Evolutionary conservation across 2,329 filamentous ascomycete genomes (phyloP), one percentile per base, ranked within the genome.

Genomic region (Penicillium oxalicum): DNA sequence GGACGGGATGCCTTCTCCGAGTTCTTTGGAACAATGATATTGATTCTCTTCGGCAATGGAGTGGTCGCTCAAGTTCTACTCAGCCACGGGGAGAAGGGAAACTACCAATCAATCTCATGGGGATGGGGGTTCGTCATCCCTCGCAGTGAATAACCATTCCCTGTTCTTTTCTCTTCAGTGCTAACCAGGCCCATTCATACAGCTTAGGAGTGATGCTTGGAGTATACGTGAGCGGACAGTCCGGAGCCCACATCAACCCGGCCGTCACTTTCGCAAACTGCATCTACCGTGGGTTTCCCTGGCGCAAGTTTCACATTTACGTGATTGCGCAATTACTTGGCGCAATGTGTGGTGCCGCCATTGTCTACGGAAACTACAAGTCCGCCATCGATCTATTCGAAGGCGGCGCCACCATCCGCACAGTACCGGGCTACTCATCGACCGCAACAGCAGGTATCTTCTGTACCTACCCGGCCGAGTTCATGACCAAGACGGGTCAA

Each of bases 211-310:
- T 85, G 53, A 86, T 86, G 81, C 73, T 87, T 3, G 83, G 83
- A 4, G 78, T 87, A 36, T 87, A 87, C 58, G 76, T 57, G 4
- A 65, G 66, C 43, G 82, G 85, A 57, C 62, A 65, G 40, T 83
- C 79, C 3, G 84, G 84, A 6, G 82, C 79, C 1, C 84, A 87
- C 60, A 73, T 88, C 56, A 85, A 84, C 60, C 82, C 85, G 0
- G 85, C 83, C n/a, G 78, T 88, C 12, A 87, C 84, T 1, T 75
- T 88, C 27, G 76, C 79, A 51, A 85, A 83, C 67, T 87, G 84
- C 61, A 67, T 88, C 41, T 86, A 79, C 64, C 81, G 85, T 46
- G 78, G 80, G 46, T 77, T 86, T 27, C 83, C 85, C 5, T 87
- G 84, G 81, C 76, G 79, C 39, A 81, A 84, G 35, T 81, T 87